Evolutionary conservation across 345 rosid genomes (phyloP).

Genomic region (Pistacia atlantica): DNA sequence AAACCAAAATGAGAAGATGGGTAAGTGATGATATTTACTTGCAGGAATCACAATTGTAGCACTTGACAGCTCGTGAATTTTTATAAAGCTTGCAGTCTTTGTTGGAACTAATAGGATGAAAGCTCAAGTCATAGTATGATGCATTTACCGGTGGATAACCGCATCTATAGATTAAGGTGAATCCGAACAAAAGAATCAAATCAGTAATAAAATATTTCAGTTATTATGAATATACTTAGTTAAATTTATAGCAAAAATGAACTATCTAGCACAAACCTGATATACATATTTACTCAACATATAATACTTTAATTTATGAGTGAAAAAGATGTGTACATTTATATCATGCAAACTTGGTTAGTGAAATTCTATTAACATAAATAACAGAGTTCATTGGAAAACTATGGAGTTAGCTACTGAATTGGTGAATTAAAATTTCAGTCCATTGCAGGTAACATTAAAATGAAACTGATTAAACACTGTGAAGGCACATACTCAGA

Average conservation of each 20-base stretch:
- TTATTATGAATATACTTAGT: neutral
- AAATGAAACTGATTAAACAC: neutral
- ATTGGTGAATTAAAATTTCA: neutral
- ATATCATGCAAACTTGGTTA: neutral
- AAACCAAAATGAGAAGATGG: neutral
- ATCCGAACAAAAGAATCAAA: neutral
- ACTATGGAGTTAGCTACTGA: neutral
- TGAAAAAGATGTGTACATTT: neutral
- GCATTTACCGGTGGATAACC: constrained; percentile 84
- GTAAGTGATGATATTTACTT: constrained; percentile 49
- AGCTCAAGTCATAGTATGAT: constrained; percentile 83
- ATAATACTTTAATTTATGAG: neutral
- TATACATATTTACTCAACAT: neutral
- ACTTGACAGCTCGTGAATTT: constrained; percentile 63
- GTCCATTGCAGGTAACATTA: neutral
- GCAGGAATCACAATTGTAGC: constrained; percentile 96
- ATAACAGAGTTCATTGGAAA: neutral
- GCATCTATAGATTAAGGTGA: constrained; percentile 48
- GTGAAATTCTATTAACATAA: neutral
- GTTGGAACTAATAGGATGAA: constrained; percentile 77
- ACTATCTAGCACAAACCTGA: neutral
- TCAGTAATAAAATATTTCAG: neutral
- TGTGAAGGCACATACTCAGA: constrained; percentile 56
- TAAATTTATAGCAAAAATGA: too few species aligned
- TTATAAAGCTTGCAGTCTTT: constrained; percentile 86